Evolutionary conservation across 768 basidiomycete species (phyloP), one percentile per base, ranked within the genome.

Genomic region (Rhodosporidiobolus sp.): DNA sequence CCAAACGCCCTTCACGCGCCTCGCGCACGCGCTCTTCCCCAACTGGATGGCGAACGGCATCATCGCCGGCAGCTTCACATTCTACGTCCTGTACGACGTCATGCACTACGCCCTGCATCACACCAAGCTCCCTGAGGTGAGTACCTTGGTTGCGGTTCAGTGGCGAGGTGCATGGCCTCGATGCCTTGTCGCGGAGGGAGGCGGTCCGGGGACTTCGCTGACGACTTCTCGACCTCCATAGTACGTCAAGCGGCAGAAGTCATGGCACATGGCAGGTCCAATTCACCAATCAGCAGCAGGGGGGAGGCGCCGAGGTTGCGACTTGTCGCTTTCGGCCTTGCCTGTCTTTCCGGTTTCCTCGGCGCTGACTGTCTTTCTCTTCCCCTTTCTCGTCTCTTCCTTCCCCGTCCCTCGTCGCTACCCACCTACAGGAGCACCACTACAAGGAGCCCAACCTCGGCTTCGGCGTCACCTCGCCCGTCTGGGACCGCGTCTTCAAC

Each of bases 181-280:
- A n/a, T n/a, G n/a, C n/a, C n/a, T n/a, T n/a, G n/a, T n/a, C n/a
- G n/a, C n/a, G n/a, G n/a, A n/a, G n/a, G n/a, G n/a, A n/a, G n/a
- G n/a, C n/a, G n/a, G n/a, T n/a, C n/a, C n/a, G n/a, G n/a, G n/a
- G n/a, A n/a, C n/a, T n/a, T n/a, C n/a, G n/a, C n/a, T n/a, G n/a
- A n/a, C n/a, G n/a, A n/a, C n/a, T n/a, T n/a, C n/a, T n/a, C n/a
- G n/a, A n/a, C n/a, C 86, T 95, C 32, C 92, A 93, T 5, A 83
- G 88, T 96, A 97, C 82, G 81, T 98, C 82, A 86, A 85, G 69
- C 89, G 93, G 80, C 90, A 91, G 90, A 99, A 99, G 85, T 91
- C 91, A 80, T 98, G 97, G 79, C 96, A 99, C 78, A 86, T 99
- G 74, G 94, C 92, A 12, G 94, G 97, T 79, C n/a, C n/a, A n/a